phyloP scores from a whole-genome alignment of 306 rosid species.

The Delonix regia region DNA sequence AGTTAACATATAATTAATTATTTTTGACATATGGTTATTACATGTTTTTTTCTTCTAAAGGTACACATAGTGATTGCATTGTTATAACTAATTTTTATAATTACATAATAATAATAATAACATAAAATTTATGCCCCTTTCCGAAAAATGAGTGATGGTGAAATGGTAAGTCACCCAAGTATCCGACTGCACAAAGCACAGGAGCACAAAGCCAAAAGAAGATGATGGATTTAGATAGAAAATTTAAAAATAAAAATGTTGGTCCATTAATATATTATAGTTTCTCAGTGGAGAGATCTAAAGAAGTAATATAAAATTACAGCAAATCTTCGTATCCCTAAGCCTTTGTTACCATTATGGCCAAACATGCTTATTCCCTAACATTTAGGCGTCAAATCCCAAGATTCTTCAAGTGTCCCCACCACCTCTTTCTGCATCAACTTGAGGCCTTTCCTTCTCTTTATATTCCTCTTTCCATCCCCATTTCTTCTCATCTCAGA shows the following conservation, averaged over 20 bases:
- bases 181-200: slow-evolving; percentile 80
- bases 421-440: slow-evolving; percentile 32
- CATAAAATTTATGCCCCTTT: not conserved
- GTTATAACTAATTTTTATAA: too few relatives aligned
- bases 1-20: too few relatives aligned
- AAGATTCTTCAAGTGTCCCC: slow-evolving; percentile 61
- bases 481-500: slow-evolving; percentile 46
- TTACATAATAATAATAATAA: too few relatives aligned
- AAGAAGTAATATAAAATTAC: slow-evolving; percentile 33
- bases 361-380: slow-evolving; percentile 44
- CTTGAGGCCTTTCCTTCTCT: slow-evolving; percentile 29
- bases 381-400: slow-evolving; percentile 63
- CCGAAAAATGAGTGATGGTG: slow-evolving; percentile 1
- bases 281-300: slow-evolving; percentile 35
- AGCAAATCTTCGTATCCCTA: slow-evolving; percentile 44
- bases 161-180: slow-evolving; percentile 18
- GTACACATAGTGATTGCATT: too few relatives aligned
- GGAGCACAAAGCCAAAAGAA: slow-evolving; percentile 47
- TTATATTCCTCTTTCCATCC: slow-evolving; percentile 42
- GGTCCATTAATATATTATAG: slow-evolving; percentile 40
- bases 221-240: slow-evolving; percentile 43
- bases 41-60: too few relatives aligned
- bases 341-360: slow-evolving; percentile 50
- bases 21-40: too few relatives aligned
- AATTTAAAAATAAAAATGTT: slow-evolving; percentile 27